Base-by-base conservation (phyloP, 2,329 filamentous ascomycete genomes). In the Taxawa tesnikishii region DNA sequence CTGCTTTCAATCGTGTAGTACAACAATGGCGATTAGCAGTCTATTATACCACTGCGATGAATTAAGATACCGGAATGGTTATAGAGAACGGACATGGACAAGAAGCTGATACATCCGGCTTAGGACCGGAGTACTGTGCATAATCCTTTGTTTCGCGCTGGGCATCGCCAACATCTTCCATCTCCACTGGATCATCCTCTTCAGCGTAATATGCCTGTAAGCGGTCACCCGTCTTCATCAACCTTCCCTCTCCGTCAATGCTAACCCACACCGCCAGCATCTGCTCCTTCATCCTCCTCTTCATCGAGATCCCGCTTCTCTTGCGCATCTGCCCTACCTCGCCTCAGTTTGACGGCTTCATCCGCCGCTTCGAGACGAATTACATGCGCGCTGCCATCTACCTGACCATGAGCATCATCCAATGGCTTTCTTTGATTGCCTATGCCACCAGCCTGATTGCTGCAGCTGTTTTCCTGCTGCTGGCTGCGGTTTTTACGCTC, bases 261-360 rank as follows among this genome's bases (percentile, higher is more conserved):
- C 32, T 40, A 12, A 35, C 31, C 14, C 7, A 5, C 3, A 23
- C 6, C 11, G 5, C 7, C 47, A 66, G 66, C 43, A 49, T 63
- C 30, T 64, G 48, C 43, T 45, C 60, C 36, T 65, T 67, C 53
- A 49, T 66, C 45, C 61, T 66, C 46, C 54, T 66, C 47, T 67
- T 67, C 50, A 61, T 66, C 44, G 63, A 98, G 59, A 79, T 98
- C 12, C 90, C 90, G 16, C 78, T 96, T 38, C 81, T 98, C 36
- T 78, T 98, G 40, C 83, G 90, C 60, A 94, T 98, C 64, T 98
- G 90, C 66, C 90, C 90, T 37, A 98, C 90, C 5, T 96, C 88
- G 10, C 60, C 78, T 42, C 76, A 73, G 43, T 98, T 98, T 63
- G 90, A 98, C 58, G 66, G 63, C 44, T 79, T 85, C 55, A 88